Conservation (phyloP, 352 stramenopile genomes). For the Phytopythium delawarense region DNA sequence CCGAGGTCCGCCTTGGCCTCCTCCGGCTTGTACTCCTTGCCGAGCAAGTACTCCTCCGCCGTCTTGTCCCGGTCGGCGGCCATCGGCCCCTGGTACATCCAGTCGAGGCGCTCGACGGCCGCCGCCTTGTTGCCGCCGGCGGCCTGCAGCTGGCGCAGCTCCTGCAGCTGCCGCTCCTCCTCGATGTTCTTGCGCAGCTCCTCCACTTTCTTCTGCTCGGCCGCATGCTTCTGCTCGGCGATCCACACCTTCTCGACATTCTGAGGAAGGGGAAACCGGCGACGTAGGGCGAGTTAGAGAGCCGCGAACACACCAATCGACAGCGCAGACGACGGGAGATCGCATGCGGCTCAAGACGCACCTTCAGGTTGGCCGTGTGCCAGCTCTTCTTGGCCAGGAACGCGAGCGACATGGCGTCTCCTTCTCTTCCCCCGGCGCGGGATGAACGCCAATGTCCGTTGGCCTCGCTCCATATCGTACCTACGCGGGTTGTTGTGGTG, state of each 20-base stretch:
- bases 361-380: conserved; percentile 93
- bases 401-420: conserved; percentile 75
- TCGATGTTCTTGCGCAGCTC: conserved; percentile 97
- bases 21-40: conserved; percentile 82
- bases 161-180: conserved; percentile 94
- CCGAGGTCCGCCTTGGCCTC: conserved; percentile 39
- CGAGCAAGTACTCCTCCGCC: conserved; percentile 91
- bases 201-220: conserved; percentile 90
- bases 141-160: conserved; percentile 91
- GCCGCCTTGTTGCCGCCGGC: conserved; percentile 76
- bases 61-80: conserved; percentile 55
- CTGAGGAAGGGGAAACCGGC: conserved; percentile 21
- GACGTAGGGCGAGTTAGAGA: not conserved
- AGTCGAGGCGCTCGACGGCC: conserved; percentile 88
- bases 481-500: no score
- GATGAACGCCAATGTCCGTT: not conserved
- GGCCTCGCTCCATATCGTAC: no score
- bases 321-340: not conserved
- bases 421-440: not conserved
- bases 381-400: conserved; percentile 98
- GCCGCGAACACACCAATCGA: not conserved
- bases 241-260: conserved; percentile 99
- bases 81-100: conserved; percentile 96
- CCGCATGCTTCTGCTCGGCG: conserved; percentile 92
- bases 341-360: conserved; percentile 20